Percentiles rank a stretch among this genome's conserved stretches.
phyloP scores from a whole-genome alignment of 2,329 filamentous ascomycete genomes.

The Colletotrichum spaethianum region DNA sequence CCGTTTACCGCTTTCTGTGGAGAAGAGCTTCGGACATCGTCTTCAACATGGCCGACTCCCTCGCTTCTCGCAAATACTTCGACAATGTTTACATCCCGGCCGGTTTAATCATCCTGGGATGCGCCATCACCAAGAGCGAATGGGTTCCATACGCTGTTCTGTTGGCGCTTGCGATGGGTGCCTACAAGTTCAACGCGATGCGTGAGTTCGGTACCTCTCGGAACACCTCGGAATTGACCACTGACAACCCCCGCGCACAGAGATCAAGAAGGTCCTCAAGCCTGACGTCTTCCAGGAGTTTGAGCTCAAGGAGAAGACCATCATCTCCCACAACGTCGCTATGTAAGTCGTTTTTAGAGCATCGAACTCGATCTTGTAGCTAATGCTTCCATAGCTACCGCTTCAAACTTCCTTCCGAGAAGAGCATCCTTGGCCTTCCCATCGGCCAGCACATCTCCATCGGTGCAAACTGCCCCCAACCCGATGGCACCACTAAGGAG shows the following conservation, averaged over 20 bases:
- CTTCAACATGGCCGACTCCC: conserved; percentile 52
- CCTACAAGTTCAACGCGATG: conserved; percentile 79
- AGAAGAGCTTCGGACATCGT: conserved; percentile 22
- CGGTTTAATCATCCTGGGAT: conserved; percentile 82
- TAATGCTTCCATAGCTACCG: conserved; percentile 77
- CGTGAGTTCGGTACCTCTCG: conserved; percentile 66
- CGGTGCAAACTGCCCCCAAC: conserved; percentile 78
- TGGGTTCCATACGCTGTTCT: conserved; percentile 80
- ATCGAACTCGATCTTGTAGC: conserved; percentile 13
- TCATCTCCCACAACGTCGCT: conserved; percentile 97
- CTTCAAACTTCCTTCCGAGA: conserved; percentile 84
- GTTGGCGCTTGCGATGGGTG: conserved; percentile 75
- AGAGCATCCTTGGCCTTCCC: conserved; percentile 90
- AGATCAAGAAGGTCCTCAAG: conserved; percentile 86
- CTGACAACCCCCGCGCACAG: conserved; percentile 57
- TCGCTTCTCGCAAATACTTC: conserved; percentile 74
- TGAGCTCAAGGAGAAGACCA: conserved; percentile 92
- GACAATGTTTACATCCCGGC: conserved; percentile 88
- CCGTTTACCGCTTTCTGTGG: conserved; percentile 27
- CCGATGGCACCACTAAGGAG: conserved; percentile 82
- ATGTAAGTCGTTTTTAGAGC: conserved; percentile 72
- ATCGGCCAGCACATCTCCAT: conserved; percentile 99
- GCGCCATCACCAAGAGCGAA: conserved; percentile 83
- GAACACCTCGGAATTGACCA: conserved; percentile 28
- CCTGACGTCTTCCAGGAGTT: conserved; percentile 92